Evolutionary conservation across 352 stramenopile species (phyloP), one percentile per base, ranked within the genome.

Genomic region (Phytophthora cryptogea): DNA sequence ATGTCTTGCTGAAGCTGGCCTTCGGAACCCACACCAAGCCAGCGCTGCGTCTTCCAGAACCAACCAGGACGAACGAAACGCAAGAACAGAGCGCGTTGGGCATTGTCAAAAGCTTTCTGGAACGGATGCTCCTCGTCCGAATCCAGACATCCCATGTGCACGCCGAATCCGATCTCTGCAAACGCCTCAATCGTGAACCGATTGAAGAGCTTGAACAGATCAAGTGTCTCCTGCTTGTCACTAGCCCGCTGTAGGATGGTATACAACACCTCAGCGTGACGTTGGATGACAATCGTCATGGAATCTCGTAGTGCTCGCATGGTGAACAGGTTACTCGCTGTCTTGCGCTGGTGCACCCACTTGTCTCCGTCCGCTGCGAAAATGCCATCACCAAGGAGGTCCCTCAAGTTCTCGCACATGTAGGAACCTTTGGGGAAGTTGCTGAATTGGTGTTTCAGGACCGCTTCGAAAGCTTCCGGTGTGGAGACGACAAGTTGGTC

Each of bases 251-350:
- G 47, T 1, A 83, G 26, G 23, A 76, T 63, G 0, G 44, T 9
- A 17, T 63, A 40, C 23, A 87, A 45, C 0, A 53, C 32, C 0
- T 50, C 20, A 4, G 49, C 17, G 40, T 85, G 60, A 14, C 56
- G 64, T 27, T 73, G 57, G 10, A 87, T 66, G 0, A 23, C 41
- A 3, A 14, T 1, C 0, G 69, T 71, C 75, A 85, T 83, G 17
- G 64, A 72, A 11, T 78, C 66, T 14, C 70, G 53, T 5, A 87
- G 28, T 6, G 66, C 23, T 3, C 62, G 62, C 36, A 66, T 78
- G 7, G 79, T 91, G 41, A 96, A 95, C 20, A 97, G 83, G 41
- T 95, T 85, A 43, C 80, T 96, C 44, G 88, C 83, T 0, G 68
- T 86, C 58, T 94, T 94, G 51, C 86, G 76, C 56, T 92, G 83